phyloP scores from a whole-genome alignment of 306 rosid species.

The Vigna radiata region DNA sequence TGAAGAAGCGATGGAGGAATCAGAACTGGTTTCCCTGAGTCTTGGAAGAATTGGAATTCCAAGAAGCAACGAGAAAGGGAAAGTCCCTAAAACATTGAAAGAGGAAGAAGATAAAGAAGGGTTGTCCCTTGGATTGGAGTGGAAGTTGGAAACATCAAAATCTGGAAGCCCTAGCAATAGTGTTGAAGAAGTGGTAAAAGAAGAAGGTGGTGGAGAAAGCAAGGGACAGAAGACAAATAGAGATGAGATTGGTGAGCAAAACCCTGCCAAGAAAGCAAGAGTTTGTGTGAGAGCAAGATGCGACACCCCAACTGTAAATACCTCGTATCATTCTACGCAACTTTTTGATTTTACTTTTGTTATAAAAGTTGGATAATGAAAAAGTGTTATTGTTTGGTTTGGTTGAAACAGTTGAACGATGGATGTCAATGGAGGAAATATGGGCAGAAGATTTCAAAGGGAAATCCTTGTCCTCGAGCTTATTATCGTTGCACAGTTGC shows the following conservation, averaged over 20 bases:
- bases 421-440: constrained; percentile 97
- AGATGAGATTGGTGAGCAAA: constrained; percentile 43
- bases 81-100: constrained; percentile 38
- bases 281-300: constrained; percentile 80
- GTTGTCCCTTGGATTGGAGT: constrained; percentile 64
- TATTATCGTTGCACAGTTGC: constrained; percentile 88
- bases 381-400: background rate
- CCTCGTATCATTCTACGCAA: background rate
- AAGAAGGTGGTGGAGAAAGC: constrained; percentile 51
- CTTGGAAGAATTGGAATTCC: constrained; percentile 59
- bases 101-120: constrained; percentile 46
- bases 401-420: constrained; percentile 66
- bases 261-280: constrained; percentile 69
- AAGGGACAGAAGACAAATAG: constrained; percentile 51
- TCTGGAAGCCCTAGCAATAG: constrained; percentile 58
- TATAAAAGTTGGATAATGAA: background rate
- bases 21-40: constrained; percentile 67
- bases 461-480: constrained; percentile 93
- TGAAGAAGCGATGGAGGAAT: constrained; percentile 42
- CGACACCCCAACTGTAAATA: constrained; percentile 76
- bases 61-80: constrained; percentile 48
- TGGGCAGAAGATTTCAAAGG: constrained; percentile 88
- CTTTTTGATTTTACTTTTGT: background rate
- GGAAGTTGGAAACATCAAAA: constrained; percentile 55
- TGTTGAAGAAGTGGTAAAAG: constrained; percentile 59